Evolutionary conservation across 2,329 filamentous ascomycete species (phyloP), one percentile per base, ranked within the genome.

Genomic region (Xylariales sp.): DNA sequence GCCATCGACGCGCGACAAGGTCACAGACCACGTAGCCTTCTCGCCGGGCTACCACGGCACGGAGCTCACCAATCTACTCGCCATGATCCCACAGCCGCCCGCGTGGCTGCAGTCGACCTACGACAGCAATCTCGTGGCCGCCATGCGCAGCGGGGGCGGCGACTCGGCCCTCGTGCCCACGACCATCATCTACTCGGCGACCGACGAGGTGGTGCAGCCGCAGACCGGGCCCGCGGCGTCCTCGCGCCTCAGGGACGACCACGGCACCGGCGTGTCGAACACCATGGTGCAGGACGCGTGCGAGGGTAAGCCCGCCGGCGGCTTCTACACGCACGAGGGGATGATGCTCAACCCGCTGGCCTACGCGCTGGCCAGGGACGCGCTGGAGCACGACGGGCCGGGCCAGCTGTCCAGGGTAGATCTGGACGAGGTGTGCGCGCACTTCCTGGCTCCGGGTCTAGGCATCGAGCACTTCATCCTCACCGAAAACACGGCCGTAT

Each of bases 111-210:
- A 77, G 51, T 70, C 74, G 44, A 44, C 62, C 34, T 65, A 64
- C 41, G 59, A 60, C 28, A 62, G 59, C 24, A 56, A 61, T 6
- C 70, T 64, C 49, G 55, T 74, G 38, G 46, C 45, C 2, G 58
- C 54, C 1, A 49, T 76, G 4, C 61, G 70, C 10, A 44, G 41
- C n/a, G 54, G 65, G 25, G 65, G 62, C 14, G 72, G 73, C 3
- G 68, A 70, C 44, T 68, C 64, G 2, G 69, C 71, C 3, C 76
- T 71, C 43, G 69, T 78, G 0, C 70, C 72, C 4, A 77, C 72
- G 0, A 78, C 74, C 1, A 70, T 60, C 1, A 56, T 78, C 32
- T 77, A 72, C 54, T 69, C 66, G 0, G 54, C 56, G 29, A 54
- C 63, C 23, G 72, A 77, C 45, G 65, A 77, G 46, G 60, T 77